These are phyloP conservation scores for Scheffersomyces stipitis DNA, from an alignment of 805 yeast species.

Conservation along the genomic window DNA sequence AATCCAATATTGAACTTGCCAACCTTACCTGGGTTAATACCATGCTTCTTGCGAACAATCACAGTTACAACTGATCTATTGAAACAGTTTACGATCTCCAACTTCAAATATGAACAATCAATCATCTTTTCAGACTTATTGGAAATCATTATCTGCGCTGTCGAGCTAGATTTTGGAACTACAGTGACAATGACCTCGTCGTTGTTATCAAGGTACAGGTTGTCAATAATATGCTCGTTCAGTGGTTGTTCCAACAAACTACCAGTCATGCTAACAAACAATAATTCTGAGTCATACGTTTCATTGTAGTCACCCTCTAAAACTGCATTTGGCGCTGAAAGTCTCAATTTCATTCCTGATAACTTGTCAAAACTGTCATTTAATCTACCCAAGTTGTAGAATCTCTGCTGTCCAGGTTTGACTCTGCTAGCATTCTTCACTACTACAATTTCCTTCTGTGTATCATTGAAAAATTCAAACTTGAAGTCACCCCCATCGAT, in stretches of 20 bases:
- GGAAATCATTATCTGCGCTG: constrained; percentile 31
- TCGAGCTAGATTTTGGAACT: constrained; percentile 28
- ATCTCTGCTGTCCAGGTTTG: constrained; percentile 24
- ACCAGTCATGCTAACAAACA: not conserved
- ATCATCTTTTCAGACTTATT: constrained; percentile 26
- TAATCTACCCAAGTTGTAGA: constrained; percentile 24
- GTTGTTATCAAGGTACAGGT: not conserved
- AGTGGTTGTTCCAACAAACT: not conserved
- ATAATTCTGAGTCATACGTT: not conserved
- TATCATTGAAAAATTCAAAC: constrained; percentile 24
- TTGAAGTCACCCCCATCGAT: constrained; percentile 29
- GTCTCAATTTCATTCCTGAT: constrained; percentile 18
- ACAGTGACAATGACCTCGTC: constrained; percentile 19
- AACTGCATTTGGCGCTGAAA: constrained; percentile 15
- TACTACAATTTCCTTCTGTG: constrained; percentile 11
- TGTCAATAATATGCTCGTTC: too few relatives aligned
- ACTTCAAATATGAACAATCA: constrained; percentile 29
- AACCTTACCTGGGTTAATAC: constrained; percentile 29
- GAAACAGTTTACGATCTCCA: constrained; percentile 31
- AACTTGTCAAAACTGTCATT: constrained; percentile 12
- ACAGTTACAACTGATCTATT: constrained; percentile 24
- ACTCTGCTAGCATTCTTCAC: constrained; percentile 26
- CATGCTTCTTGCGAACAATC: constrained; percentile 29
- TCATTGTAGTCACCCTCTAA: constrained; percentile 14
- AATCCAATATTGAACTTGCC: constrained; percentile 35